Percentiles rank a stretch among this genome's conserved stretches.
phyloP scores from a whole-genome alignment of 164 flowering plant genomes.

The Cinnamomum chago region DNA sequence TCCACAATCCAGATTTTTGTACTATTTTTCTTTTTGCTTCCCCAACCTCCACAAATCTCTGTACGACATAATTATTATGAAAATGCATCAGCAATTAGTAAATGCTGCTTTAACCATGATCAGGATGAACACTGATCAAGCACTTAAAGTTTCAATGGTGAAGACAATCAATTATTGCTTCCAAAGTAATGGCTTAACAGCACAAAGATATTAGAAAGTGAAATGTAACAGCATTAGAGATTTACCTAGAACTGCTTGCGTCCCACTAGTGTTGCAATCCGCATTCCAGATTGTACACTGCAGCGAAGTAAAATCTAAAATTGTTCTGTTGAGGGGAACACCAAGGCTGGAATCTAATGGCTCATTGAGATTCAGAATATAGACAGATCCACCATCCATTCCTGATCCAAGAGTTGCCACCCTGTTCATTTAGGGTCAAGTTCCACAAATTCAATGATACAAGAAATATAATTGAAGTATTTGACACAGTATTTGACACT shows the following conservation, averaged over 20 bases:
- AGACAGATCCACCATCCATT: slow-evolving; percentile 54
- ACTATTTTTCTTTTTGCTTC: no score
- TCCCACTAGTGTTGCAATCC: slow-evolving; percentile 46
- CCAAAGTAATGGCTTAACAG: neutral
- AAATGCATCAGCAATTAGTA: neutral
- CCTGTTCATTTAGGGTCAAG: slow-evolving; percentile 59
- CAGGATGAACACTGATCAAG: neutral
- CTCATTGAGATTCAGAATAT: slow-evolving; percentile 39
- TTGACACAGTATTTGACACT: no score
- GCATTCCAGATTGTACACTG: slow-evolving; percentile 77
- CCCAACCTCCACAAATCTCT: no score
- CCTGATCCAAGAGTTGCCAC: slow-evolving; percentile 75
- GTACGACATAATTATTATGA: no score
- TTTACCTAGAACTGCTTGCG: slow-evolving; percentile 64
- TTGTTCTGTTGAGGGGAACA: slow-evolving; percentile 17
- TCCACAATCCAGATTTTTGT: no score
- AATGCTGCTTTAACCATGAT: neutral
- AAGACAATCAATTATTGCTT: neutral
- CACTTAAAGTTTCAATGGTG: neutral
- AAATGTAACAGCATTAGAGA: slow-evolving; percentile 6
- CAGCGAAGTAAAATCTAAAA: slow-evolving; percentile 38
- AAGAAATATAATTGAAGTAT: neutral
- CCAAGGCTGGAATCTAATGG: slow-evolving; percentile 36
- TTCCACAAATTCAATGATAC: slow-evolving; percentile 18
- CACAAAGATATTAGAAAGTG: neutral